Conservation (phyloP, 495 filamentous ascomycete genomes). For the Podospora fimiseda region DNA sequence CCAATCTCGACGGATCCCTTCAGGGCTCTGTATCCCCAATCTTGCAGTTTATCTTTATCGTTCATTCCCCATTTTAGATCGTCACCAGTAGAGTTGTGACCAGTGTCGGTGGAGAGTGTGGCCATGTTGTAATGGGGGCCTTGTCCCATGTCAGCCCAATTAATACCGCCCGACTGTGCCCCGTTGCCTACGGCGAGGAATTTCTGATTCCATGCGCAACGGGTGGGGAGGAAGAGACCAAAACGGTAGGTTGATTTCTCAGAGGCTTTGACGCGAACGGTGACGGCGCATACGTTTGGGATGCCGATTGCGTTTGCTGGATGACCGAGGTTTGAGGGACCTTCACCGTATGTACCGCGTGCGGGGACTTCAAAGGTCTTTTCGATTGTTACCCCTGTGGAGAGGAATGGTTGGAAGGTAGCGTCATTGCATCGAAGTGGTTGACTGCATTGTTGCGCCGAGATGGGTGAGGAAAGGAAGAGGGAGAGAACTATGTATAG, state of each 20-base stretch:
- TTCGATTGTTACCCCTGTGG: not conserved
- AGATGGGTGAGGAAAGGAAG: too few relatives aligned
- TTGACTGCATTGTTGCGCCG: too few relatives aligned
- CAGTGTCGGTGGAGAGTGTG: slow-evolving; percentile 49
- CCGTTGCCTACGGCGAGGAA: slow-evolving; percentile 47
- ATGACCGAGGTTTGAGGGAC: slow-evolving; percentile 30
- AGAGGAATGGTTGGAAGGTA: not conserved
- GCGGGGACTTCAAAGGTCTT: not conserved
- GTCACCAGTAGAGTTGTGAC: slow-evolving; percentile 38
- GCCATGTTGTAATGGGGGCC: slow-evolving; percentile 45
- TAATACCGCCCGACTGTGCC: slow-evolving; percentile 48
- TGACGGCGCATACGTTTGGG: slow-evolving; percentile 43
- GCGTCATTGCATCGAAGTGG: not conserved
- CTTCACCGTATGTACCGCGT: slow-evolving; percentile 27
- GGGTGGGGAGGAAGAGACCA: slow-evolving; percentile 43
- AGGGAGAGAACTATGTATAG: too few relatives aligned
- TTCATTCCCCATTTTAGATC: slow-evolving; percentile 38
- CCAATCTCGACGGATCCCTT: not conserved
- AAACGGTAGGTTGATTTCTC: slow-evolving; percentile 31
- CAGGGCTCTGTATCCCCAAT: not conserved
- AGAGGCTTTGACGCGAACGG: slow-evolving; percentile 39
- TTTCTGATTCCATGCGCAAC: slow-evolving; percentile 40
- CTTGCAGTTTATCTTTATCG: not conserved
- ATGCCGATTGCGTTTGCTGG: slow-evolving; percentile 37
- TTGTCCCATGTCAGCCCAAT: slow-evolving; percentile 47